Percentiles rank a stretch among this genome's conserved stretches.
phyloP scores from a whole-genome alignment of 2,329 filamentous ascomycete genomes.

The Neopestalotiopsis rosae region DNA sequence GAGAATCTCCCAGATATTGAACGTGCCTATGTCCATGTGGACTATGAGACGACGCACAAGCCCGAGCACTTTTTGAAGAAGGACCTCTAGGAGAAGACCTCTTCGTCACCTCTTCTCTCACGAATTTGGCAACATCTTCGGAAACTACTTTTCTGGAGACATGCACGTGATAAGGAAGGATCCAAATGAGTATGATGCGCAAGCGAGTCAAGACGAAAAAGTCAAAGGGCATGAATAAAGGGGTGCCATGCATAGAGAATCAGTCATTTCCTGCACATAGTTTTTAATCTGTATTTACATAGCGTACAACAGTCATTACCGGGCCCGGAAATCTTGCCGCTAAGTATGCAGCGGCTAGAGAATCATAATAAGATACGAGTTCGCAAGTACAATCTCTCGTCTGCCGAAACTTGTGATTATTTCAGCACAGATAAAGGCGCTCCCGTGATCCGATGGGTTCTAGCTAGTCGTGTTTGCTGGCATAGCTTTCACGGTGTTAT shows the following conservation, averaged over 20 bases:
- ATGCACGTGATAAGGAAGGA: not conserved
- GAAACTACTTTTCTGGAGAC: not conserved
- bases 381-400: not conserved
- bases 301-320: constrained; percentile 1
- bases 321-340: not conserved
- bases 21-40: constrained; percentile 93
- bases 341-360: not conserved
- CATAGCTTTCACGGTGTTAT: too few relatives aligned
- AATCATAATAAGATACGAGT: not conserved
- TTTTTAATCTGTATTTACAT: not conserved
- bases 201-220: not conserved
- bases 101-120: not conserved
- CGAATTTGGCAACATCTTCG: not conserved
- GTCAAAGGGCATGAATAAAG: not conserved
- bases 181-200: not conserved
- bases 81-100: constrained; percentile 49
- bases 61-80: constrained; percentile 78
- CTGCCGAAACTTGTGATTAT: too few relatives aligned
- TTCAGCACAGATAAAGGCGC: too few relatives aligned
- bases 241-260: not conserved
- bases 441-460: too few relatives aligned
- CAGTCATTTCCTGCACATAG: not conserved
- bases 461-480: too few relatives aligned
- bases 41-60: constrained; percentile 95
- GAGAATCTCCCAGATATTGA: constrained; percentile 92